A percentile compares a stretch with the other conserved stretches of the same genome.
These are phyloP conservation scores for Solanum appendiculatum DNA, from an alignment of 257 asterid species.

Conservation along the genomic window DNA sequence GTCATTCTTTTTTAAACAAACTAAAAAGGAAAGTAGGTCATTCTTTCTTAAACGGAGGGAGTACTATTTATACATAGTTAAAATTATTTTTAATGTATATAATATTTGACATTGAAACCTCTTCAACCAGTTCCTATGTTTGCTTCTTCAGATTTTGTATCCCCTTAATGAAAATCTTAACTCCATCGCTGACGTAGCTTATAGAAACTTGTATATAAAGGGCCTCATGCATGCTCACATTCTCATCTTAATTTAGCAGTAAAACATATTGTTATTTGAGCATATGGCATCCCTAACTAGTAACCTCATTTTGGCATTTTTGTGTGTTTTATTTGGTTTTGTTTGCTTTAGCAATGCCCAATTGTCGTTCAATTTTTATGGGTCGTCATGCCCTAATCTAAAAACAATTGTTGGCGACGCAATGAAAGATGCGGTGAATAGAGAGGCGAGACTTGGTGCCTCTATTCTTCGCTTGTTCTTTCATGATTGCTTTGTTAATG, in stretches of 20 bases:
- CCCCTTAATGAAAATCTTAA: no score
- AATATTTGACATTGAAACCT: no score
- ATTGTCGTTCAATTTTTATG: slow-evolving; percentile 37
- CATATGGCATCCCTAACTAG: background rate
- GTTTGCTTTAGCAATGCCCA: slow-evolving; percentile 27
- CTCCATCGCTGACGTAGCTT: background rate
- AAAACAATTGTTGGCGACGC: slow-evolving; percentile 23
- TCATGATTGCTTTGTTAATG: slow-evolving; percentile 61
- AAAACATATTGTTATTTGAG: background rate
- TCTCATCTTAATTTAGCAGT: background rate
- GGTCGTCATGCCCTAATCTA: slow-evolving; percentile 31
- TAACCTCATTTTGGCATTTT: background rate
- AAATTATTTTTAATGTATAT: no score
- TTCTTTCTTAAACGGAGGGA: no score
- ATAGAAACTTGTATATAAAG: background rate
- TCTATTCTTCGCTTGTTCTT: slow-evolving; percentile 54
- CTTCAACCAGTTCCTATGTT: background rate
- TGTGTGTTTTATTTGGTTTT: background rate
- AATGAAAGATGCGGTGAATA: slow-evolving; percentile 31
- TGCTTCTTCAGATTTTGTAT: rapidly evolving
- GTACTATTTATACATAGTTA: no score
- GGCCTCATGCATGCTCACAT: background rate
- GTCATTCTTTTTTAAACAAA: no score
- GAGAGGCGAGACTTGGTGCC: slow-evolving; percentile 37
- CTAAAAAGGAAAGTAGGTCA: no score